Evolutionary conservation across 768 basidiomycete species (phyloP), one percentile per base, ranked within the genome.

Genomic region (Leccinum variicolor): DNA sequence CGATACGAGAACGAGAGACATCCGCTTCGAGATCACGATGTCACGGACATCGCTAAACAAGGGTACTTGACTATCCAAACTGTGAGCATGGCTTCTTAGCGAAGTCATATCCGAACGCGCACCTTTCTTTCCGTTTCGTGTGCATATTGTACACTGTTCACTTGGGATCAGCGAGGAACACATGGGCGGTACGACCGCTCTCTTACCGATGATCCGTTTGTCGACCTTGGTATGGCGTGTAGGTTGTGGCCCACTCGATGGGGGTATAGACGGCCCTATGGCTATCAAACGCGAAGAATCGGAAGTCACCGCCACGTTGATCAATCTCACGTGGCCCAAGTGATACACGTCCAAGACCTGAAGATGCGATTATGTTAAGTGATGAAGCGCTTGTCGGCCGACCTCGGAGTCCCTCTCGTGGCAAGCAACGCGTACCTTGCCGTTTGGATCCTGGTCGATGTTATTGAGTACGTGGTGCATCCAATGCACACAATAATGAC

Each of bases 11-110:
- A 79, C 76, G 14, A 76, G 64, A n/a, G 73, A 67, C 53, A 74
- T 76, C 52, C 69, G 71, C 52, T 72, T 73, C n/a, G 81, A 74
- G 39, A 82, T 67, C 1, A 75, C 76, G 45, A 83, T 77, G 47
- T 83, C 78, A 28, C 82, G 79, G 25, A 84, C 78, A 21, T 83
- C 80, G 47, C 83, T 77, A 8, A 80, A 68, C 26, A 84, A 72
- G 2, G 81, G 81, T 0, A 79, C 79, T 63, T 81, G 82, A 54
- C 82, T 84, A 49, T 26, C 41, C 19, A 26, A 25, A 23, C 6
- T 1, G 25, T 33, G 15, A 33, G 19, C 10, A 49, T n/a, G 13
- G 13, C 15, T 43, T 1, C 31, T n/a, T 17, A 39, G n/a, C 23
- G 5, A 29, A 9, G 28, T n/a, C n/a, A 6, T 14, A 56, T 8